phyloP scores from a whole-genome alignment of 2,329 filamentous ascomycete species.

The Phoma sp. region DNA sequence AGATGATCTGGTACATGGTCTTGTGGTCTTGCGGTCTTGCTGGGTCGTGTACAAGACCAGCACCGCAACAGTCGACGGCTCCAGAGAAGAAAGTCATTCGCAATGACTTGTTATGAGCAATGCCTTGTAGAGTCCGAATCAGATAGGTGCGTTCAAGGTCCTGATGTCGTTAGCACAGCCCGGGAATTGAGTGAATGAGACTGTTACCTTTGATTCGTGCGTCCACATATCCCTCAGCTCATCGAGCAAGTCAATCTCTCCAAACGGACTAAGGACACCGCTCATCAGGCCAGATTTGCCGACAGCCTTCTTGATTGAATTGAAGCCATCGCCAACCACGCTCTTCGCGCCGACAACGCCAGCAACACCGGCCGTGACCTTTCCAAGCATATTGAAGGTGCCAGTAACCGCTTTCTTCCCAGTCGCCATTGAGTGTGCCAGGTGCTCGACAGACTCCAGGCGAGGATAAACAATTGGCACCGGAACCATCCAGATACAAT shows the following conservation, averaged over 20 bases:
- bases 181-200: too few species aligned
- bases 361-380: slow-evolving; percentile 92
- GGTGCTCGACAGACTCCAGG: slow-evolving; percentile 86
- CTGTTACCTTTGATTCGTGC: slow-evolving; percentile 81
- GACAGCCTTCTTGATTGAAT: slow-evolving; percentile 93
- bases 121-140: slow-evolving; percentile 93
- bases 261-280: slow-evolving; percentile 92
- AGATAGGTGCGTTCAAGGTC: slow-evolving; percentile 96
- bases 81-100: slow-evolving; percentile 97
- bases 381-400: slow-evolving; percentile 94
- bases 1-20: slow-evolving; percentile 99
- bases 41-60: slow-evolving; percentile 92
- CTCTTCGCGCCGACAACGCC: slow-evolving; percentile 95
- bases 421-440: slow-evolving; percentile 89
- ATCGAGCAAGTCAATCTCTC: slow-evolving; percentile 92
- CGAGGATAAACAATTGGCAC: slow-evolving; percentile 91
- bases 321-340: slow-evolving; percentile 90
- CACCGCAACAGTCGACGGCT: slow-evolving; percentile 88
- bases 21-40: slow-evolving; percentile 92
- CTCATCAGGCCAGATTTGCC: slow-evolving; percentile 97
- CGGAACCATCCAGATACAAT: slow-evolving; percentile 95
- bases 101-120: slow-evolving; percentile 91
- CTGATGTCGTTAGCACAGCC: slow-evolving; percentile 46
- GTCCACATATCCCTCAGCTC: slow-evolving; percentile 98
- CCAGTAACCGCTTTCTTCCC: slow-evolving; percentile 97